Conservation (phyloP, 768 basidiomycete species). For the Macrocybe gigantea region DNA sequence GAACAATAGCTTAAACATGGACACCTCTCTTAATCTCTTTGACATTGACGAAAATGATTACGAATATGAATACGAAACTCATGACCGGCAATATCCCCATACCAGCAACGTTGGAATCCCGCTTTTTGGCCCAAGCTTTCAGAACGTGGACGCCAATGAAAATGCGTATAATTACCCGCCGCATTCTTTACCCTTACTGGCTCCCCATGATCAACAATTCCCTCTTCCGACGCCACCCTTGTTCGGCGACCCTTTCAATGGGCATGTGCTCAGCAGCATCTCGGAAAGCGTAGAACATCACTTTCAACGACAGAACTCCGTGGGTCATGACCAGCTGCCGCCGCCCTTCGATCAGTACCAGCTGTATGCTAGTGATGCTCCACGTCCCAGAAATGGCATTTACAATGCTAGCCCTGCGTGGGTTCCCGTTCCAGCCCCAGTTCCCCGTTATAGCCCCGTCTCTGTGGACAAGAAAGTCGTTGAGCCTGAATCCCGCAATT, state of each 20-base stretch:
- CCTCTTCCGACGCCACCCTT: constrained; percentile 10
- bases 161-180: constrained; percentile 30
- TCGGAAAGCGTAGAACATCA: constrained; percentile 37
- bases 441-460: not conserved
- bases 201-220: constrained; percentile 18
- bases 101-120: too few species aligned
- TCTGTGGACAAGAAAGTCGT: constrained; percentile 1
- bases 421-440: constrained; percentile 14
- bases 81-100: too few species aligned
- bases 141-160: too few species aligned
- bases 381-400: not conserved
- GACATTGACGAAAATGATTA: constrained; percentile 73
- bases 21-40: constrained; percentile 52
- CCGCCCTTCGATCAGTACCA: too few species aligned
- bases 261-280: constrained; percentile 27
- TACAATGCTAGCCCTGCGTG: constrained; percentile 11
- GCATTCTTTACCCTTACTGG: constrained; percentile 19
- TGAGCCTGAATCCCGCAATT: not conserved
- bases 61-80: constrained; percentile 39
- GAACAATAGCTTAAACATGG: constrained; percentile 30
- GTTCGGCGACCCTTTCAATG: constrained; percentile 38
- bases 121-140: too few species aligned
- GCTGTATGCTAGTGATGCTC: too few species aligned
- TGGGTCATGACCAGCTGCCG: too few species aligned
- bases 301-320: constrained; percentile 30